Evolutionary conservation across 225 moss, liverwort and hornwort species (phyloP).

Genomic region (Bryoerythrophyllum caledonicum): DNA sequence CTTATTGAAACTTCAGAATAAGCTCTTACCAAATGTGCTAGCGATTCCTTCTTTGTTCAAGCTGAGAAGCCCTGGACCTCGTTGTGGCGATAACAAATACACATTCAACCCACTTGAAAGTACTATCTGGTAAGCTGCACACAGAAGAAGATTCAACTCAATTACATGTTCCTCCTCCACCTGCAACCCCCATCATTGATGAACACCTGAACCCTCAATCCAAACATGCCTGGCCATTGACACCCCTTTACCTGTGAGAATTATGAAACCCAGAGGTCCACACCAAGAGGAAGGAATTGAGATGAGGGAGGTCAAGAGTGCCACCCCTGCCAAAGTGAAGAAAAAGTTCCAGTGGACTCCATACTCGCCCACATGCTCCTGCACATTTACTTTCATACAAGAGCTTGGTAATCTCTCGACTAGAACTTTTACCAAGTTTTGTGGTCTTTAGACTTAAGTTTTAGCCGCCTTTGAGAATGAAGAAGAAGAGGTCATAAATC

Average conservation of each 20-base stretch:
- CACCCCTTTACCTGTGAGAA: slow-evolving; percentile 54
- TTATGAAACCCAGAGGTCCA: slow-evolving; percentile 59
- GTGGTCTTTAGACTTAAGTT: too few species aligned
- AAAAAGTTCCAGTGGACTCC: slow-evolving; percentile 94
- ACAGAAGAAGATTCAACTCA: not conserved
- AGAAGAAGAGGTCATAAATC: too few species aligned
- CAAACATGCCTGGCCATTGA: not conserved
- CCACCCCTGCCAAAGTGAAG: slow-evolving; percentile 79
- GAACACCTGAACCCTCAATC: too few species aligned
- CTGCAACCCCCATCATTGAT: too few species aligned
- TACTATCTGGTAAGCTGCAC: slow-evolving; percentile 64
- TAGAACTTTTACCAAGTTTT: too few species aligned
- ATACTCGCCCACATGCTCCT: slow-evolving; percentile 89
- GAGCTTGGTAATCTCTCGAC: too few species aligned
- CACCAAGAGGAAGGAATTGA: slow-evolving; percentile 60
- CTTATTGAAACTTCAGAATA: too few species aligned
- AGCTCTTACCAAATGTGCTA: slow-evolving; percentile 61
- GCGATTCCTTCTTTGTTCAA: slow-evolving; percentile 83
- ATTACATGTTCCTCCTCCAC: not conserved
- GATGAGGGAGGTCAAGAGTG: slow-evolving; percentile 68
- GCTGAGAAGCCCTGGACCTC: slow-evolving; percentile 72
- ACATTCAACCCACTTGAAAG: slow-evolving; percentile 69
- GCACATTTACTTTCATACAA: not conserved
- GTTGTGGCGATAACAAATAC: slow-evolving; percentile 65
- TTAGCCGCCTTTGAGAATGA: too few species aligned